Base-by-base conservation (phyloP, 208 protist species). In the Lotmaria passim region DNA sequence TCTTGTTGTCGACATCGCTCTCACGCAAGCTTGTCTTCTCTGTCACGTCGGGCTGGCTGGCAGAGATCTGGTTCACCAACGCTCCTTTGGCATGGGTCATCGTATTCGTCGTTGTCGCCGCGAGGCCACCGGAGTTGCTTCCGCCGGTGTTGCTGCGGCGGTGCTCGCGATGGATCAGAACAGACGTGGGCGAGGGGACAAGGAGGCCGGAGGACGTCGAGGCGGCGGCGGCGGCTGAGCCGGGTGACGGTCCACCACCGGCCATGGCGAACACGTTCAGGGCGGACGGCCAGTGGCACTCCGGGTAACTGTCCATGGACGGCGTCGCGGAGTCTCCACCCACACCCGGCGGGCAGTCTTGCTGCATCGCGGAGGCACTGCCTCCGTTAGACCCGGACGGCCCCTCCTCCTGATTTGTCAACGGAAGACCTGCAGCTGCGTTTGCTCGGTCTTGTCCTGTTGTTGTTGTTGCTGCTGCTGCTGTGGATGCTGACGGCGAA, bases 221-320 rank as follows among this genome's bases (percentile, higher is more conserved):
- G n/a, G n/a, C n/a, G 33, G 33, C 52, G 19, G 52, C n/a, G 7
- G 24, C 2, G 23, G 50, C 12, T 2, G 50, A 17, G 50, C 30
- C 17, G 50, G n/a, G n/a, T n/a, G n/a, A n/a, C n/a, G 6, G 6
- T n/a, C 50, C 46, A 19, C 53, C 53, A 34, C 53, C 34, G 11
- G 15, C 7, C 36, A 61, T 12, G 5, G 57, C 24, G 14, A 63
- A 63, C 6, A 51, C 57, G 57, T 34, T 63, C 12, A 63, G 38
- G 41, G 43, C 28, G 5, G 57, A 34, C 10, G 57, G 28, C 41
- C 57, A 63, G 28, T 43, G 57, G 23, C 41, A 48, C 41, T 63
- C 59, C 24, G 44, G 28, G 44, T 28, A 65, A 10, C 21, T 65
- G 30, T 31, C 44, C 6, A 53, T 53, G 7, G 44, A 41, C 41